Evolutionary conservation across 73 alveolate species (phyloP), one percentile per base, ranked within the genome.

Genomic region (Loxodes magnus): DNA sequence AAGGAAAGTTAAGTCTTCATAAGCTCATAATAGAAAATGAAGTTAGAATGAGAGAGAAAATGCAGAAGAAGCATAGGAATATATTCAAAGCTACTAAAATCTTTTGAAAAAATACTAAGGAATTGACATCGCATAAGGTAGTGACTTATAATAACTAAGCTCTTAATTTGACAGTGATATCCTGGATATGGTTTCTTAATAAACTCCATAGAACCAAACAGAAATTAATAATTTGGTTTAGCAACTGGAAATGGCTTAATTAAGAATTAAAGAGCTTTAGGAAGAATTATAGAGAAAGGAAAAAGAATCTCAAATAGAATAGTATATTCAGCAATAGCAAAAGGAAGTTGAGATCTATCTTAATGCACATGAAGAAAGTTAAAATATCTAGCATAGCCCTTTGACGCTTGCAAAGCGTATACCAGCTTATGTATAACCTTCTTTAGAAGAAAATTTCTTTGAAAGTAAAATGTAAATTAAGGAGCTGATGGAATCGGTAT

Each of bases 71-170:
- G 16, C 1, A 41, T 21, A n/a, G 10, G 10, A 41, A 17, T 9
- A 9, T 9, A 10, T 31, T 10, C 10, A 31, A 31, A 9, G 10
- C 10, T 31, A 31, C 12, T 6, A 10, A 4, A 5, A 21, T 4
- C 20, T 38, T 28, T 5, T 15, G 20, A 38, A 54, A 54, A 20
- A 43, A 54, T 9, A 54, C 36, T 5, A 54, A 54, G 56, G 36
- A 33, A 16, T 36, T n/a, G n/a, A n/a, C n/a, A n/a, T n/a, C n/a
- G n/a, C n/a, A n/a, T n/a, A n/a, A n/a, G n/a, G n/a, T n/a, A n/a
- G n/a, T n/a, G n/a, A n/a, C n/a, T n/a, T n/a, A n/a, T n/a, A n/a
- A n/a, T n/a, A n/a, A n/a, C n/a, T n/a, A n/a, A n/a, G n/a, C n/a
- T n/a, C n/a, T n/a, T n/a, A n/a, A n/a, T n/a, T n/a, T n/a, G n/a